These are phyloP conservation scores for Takashimella koratensis DNA, from an alignment of 1,284 basidiomycete genomes.

Conservation along the genomic window DNA sequence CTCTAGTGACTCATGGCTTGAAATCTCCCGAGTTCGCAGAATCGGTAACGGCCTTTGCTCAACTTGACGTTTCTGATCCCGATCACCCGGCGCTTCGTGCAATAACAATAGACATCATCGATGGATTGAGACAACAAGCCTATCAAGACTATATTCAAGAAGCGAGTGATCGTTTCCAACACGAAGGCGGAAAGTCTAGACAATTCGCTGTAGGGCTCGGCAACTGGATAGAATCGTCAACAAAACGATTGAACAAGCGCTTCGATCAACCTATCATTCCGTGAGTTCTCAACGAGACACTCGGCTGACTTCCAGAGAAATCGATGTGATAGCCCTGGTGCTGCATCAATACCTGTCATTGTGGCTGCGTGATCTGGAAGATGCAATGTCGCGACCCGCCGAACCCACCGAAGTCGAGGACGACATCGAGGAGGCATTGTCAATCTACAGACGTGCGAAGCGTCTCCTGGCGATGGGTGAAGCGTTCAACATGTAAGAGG, in stretches of 20 bases:
- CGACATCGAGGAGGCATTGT: slow-evolving; percentile 83
- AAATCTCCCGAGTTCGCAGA: slow-evolving; percentile 64
- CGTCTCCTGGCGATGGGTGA: slow-evolving; percentile 67
- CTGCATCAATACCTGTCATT: slow-evolving; percentile 70
- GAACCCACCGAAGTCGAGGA: slow-evolving; percentile 56
- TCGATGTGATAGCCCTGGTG: slow-evolving; percentile 77
- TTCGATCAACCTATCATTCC: slow-evolving; percentile 78
- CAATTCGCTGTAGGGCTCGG: slow-evolving; percentile 63
- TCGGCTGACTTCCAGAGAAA: slow-evolving; percentile 51
- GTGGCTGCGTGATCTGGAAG: slow-evolving; percentile 71
- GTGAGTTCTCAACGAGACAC: slow-evolving; percentile 51
- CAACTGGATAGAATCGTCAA: slow-evolving; percentile 80
- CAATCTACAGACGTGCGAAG: slow-evolving; percentile 64
- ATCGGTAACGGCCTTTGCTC: slow-evolving; percentile 64
- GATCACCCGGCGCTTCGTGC: slow-evolving; percentile 14
- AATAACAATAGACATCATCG: slow-evolving; percentile 63
- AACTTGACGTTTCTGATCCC: slow-evolving; percentile 61
- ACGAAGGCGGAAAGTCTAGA: slow-evolving; percentile 34
- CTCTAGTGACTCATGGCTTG: slow-evolving; percentile 26
- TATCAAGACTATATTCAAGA: slow-evolving; percentile 67
- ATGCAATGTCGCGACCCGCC: slow-evolving; percentile 46
- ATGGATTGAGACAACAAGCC: slow-evolving; percentile 65
- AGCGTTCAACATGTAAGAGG: slow-evolving; percentile 57
- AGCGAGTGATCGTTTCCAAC: slow-evolving; percentile 51
- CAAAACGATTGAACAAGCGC: slow-evolving; percentile 70